Evolutionary conservation across 2,329 filamentous ascomycete species (phyloP).

Genomic region (Alternaria incomplexa): DNA sequence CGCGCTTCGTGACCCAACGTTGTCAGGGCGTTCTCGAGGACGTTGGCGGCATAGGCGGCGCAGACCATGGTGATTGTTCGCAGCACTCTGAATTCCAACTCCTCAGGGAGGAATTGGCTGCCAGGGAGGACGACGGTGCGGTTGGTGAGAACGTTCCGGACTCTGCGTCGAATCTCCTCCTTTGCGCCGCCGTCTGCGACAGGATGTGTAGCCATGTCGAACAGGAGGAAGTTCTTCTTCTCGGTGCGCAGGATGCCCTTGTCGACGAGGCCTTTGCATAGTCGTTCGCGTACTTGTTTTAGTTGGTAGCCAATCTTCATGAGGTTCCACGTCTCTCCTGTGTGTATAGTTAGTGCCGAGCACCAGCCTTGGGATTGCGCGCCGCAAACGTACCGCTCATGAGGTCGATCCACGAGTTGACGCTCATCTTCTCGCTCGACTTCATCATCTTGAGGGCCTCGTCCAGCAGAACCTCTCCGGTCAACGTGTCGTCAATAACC

Average conservation of each 20-base stretch:
- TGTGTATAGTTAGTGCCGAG: slow-evolving; percentile 24
- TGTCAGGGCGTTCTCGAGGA: slow-evolving; percentile 95
- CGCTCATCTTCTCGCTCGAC: slow-evolving; percentile 99
- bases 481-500: slow-evolving; percentile 94
- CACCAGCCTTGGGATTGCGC: not conserved
- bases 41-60: slow-evolving; percentile 96
- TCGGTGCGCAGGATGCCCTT: slow-evolving; percentile 98
- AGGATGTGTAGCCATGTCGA: slow-evolving; percentile 99
- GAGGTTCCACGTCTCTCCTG: slow-evolving; percentile 98
- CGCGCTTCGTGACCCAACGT: slow-evolving; percentile 92
- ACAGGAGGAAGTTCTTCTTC: slow-evolving; percentile 98
- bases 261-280: slow-evolving; percentile 96
- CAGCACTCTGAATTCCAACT: slow-evolving; percentile 90
- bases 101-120: slow-evolving; percentile 90
- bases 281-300: slow-evolving; percentile 96
- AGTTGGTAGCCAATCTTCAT: slow-evolving; percentile 99
- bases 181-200: slow-evolving; percentile 96
- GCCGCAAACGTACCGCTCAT: slow-evolving; percentile 78
- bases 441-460: slow-evolving; percentile 99
- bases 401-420: slow-evolving; percentile 97
- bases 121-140: slow-evolving; percentile 88
- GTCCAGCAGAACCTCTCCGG: slow-evolving; percentile 94
- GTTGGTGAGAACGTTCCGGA: slow-evolving; percentile 90
- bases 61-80: slow-evolving; percentile 96
- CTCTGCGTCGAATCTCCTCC: slow-evolving; percentile 92